Evolutionary conservation across 805 yeast species (phyloP).

Genomic region (Spathaspora boniae): DNA sequence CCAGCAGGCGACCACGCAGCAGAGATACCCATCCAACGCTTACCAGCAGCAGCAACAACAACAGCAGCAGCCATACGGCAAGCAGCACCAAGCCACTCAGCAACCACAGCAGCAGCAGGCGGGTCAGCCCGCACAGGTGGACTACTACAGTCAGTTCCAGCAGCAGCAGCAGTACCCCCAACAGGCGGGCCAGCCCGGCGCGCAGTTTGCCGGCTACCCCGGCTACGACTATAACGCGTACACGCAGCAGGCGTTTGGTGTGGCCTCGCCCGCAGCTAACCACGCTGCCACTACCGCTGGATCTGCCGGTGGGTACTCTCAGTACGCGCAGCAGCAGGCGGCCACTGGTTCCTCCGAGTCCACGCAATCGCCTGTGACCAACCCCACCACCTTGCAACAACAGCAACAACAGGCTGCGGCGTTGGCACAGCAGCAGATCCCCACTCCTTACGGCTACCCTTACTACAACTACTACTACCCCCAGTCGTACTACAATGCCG

Average conservation of each 20-base stretch:
- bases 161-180: conserved; percentile 41
- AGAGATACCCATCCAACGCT: conserved; percentile 9
- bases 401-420: conserved; percentile 18
- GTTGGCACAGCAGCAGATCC: conserved; percentile 23
- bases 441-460: conserved; percentile 42
- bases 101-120: conserved; percentile 21
- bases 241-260: conserved; percentile 29
- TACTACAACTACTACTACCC: conserved; percentile 39
- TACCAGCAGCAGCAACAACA: conserved; percentile 13
- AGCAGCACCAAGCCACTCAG: conserved; percentile 15
- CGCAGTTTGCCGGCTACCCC: conserved; percentile 42
- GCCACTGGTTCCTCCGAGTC: conserved; percentile 18
- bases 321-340: conserved; percentile 12
- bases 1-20: conserved; percentile 5
- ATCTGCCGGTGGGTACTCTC: conserved; percentile 13
- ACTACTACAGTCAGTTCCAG: conserved; percentile 32
- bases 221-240: conserved; percentile 41
- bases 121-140: conserved; percentile 23
- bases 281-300: conserved; percentile 18
- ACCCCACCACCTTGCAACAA: conserved; percentile 18
- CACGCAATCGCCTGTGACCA: conserved; percentile 31
- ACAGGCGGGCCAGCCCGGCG: conserved; percentile 41
- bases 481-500: conserved; percentile 36
- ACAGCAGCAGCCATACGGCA: conserved; percentile 23
- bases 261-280: conserved; percentile 27